phyloP scores from a whole-genome alignment of 306 rosid species.

The Acacia confusa region DNA sequence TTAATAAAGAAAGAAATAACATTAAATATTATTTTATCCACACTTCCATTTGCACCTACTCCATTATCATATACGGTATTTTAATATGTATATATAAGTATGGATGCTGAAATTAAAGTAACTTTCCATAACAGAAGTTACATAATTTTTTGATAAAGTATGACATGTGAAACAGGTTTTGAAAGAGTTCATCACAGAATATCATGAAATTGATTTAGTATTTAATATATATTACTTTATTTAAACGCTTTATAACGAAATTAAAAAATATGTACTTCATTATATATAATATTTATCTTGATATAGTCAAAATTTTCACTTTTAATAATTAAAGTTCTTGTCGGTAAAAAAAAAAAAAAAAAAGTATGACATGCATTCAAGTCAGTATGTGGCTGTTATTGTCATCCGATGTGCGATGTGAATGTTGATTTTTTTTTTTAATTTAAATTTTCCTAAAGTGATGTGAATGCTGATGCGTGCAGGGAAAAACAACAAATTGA shows the following conservation, averaged over 20 bases:
- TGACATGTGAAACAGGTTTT: background rate
- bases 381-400: background rate
- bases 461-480: background rate
- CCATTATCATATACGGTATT: background rate
- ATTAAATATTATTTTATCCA: background rate
- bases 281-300: background rate
- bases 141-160: background rate
- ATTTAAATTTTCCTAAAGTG: too few species aligned
- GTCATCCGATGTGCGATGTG: background rate
- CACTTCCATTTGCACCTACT: background rate
- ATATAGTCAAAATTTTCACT: background rate
- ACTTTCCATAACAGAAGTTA: background rate
- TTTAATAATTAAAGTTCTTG: background rate
- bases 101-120: background rate
- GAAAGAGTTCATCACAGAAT: background rate
- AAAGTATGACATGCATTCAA: background rate
- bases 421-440: too few species aligned
- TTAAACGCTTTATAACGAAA: background rate
- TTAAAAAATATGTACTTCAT: background rate
- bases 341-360: background rate
- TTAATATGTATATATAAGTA: background rate
- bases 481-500: conserved; percentile 35
- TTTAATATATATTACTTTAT: too few species aligned
- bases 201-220: background rate
- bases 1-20: background rate